Conservation (phyloP, 495 filamentous ascomycete species). For the Cercophora samala region DNA sequence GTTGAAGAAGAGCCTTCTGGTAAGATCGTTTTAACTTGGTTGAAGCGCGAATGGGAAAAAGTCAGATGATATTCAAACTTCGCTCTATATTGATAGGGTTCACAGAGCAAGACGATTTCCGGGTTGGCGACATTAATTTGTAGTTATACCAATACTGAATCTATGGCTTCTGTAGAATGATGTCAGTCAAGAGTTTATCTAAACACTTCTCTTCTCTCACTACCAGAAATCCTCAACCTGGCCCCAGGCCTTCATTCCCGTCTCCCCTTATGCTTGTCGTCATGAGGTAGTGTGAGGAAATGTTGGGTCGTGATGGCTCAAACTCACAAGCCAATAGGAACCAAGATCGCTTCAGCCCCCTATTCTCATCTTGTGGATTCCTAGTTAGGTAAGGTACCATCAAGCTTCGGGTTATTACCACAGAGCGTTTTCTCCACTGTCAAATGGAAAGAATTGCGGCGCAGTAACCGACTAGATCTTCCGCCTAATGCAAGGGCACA, state of each 20-base stretch:
- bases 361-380: not conserved
- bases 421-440: not conserved
- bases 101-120: too few relatives aligned
- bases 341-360: not conserved
- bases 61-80: not conserved
- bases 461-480: not conserved
- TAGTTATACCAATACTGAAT: too few relatives aligned
- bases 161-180: too few relatives aligned
- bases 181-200: too few relatives aligned
- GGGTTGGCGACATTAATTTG: too few relatives aligned
- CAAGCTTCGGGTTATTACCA: too few relatives aligned
- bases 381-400: too few relatives aligned
- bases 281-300: not conserved
- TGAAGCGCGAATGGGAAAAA: too few relatives aligned
- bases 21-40: not conserved
- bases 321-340: not conserved
- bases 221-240: too few relatives aligned
- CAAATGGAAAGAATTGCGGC: not conserved
- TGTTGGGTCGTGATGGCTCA: not conserved
- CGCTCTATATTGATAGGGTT: too few relatives aligned
- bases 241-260: too few relatives aligned
- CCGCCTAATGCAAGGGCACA: conserved; percentile 4
- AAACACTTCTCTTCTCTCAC: too few relatives aligned
- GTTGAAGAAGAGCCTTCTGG: not conserved
- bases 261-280: not conserved